Conservation (phyloP, 2,329 filamentous ascomycete species). For the Orbilia blumenaviensis region DNA sequence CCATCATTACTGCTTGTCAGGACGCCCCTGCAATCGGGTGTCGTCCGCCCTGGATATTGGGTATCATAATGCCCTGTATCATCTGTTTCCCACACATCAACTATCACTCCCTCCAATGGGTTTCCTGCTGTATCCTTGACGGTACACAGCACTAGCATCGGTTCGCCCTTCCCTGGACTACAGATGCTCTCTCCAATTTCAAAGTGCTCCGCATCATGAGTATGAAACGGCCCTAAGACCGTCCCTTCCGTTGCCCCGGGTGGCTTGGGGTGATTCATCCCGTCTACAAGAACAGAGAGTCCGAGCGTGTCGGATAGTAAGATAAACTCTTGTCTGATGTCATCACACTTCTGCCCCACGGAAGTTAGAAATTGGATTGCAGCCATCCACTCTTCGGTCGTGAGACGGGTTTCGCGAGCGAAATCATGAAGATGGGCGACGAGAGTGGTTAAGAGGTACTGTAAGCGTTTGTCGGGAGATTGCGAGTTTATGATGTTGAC, state of each 20-base stretch:
- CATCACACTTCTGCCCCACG: conserved; percentile 76
- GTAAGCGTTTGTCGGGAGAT: conserved; percentile 68
- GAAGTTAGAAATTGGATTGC: conserved; percentile 76
- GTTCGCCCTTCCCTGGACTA: conserved; percentile 74
- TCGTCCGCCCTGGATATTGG: conserved; percentile 72
- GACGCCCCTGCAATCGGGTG: conserved; percentile 77
- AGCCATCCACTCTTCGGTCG: conserved; percentile 80
- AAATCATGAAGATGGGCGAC: conserved; percentile 84
- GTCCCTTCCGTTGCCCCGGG: conserved; percentile 76
- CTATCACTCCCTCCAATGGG: conserved; percentile 72
- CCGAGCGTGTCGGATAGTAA: conserved; percentile 82
- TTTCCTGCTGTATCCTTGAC: conserved; percentile 72
- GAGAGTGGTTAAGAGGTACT: conserved; percentile 71
- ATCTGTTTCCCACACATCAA: conserved; percentile 89
- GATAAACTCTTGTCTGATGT: conserved; percentile 81
- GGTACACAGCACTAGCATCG: conserved; percentile 77
- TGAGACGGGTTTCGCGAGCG: conserved; percentile 78
- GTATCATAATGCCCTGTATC: conserved; percentile 83
- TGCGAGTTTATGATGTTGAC: conserved; percentile 78
- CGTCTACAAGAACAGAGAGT: conserved; percentile 80
- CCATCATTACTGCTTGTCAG: conserved; percentile 74
- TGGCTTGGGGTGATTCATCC: conserved; percentile 84
- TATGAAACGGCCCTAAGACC: conserved; percentile 84
- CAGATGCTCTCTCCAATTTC: conserved; percentile 71
- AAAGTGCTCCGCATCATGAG: conserved; percentile 73